Base-by-base conservation (phyloP, 2,329 filamentous ascomycete species). In the Verticillium dahliae region DNA sequence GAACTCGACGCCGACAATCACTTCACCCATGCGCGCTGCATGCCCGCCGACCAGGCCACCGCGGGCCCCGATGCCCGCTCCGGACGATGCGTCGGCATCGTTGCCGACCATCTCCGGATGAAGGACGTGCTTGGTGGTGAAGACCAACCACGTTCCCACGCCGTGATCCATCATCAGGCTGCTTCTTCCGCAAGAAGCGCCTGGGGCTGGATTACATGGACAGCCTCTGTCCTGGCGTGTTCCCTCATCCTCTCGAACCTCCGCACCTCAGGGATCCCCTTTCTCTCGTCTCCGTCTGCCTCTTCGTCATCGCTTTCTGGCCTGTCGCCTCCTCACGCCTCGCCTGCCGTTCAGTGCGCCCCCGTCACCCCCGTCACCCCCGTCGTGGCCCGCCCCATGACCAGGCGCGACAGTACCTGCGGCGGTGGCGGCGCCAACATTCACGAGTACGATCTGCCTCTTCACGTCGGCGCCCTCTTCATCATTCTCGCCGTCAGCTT, bases 381-480 rank as follows among this genome's bases (percentile, higher is more conserved):
- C 58, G 33, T 60, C 27, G 57, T 59, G 39, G 60, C 59, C 57
- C 56, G 54, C 39, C 64, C 57, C 38, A 34, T 39, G 38, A 52
- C 54, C 54, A 60, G 56, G 33, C 63, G 64, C 35, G 27, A 50
- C 11, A 62, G 63, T 15, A 65, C 64, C 39, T 74, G 72, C 60
- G 67, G 62, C 35, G 59, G 64, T 34, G 71, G 69, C 35, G 73
- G 72, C 35, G 70, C 71, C 63, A 62, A 68, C 60, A 67, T 69
- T 37, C 67, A 67, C 58, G 69, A 74, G 1, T 87, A 88, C 74
- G 84, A 87, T 69, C 79, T 78, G 14, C 75, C 82, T 11, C 75
- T 85, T 18, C 85, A 87, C 70, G 82, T 85, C 59, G 80, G 81
- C 62, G 85, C 85, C 33, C 72, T 88, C 33, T 71, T 81, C 71